phyloP scores from a whole-genome alignment of 768 basidiomycete genomes.

The Chlorophyllum brunneum region DNA sequence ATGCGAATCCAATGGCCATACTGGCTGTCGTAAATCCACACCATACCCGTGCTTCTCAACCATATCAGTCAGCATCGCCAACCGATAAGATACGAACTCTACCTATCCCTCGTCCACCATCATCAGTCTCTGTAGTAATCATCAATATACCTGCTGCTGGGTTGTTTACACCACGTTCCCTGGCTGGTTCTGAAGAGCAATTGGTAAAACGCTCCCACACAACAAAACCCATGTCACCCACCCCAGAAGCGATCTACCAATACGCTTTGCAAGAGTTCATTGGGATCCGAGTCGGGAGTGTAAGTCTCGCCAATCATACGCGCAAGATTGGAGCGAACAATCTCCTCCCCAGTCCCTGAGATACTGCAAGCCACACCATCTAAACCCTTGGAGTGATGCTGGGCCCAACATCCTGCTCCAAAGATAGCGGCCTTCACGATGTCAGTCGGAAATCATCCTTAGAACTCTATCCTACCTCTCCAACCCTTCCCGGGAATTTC shows the following conservation, averaged over 20 bases:
- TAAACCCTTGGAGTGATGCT: conserved; percentile 22
- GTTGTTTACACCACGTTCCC: conserved; percentile 33
- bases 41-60: conserved; percentile 60
- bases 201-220: conserved; percentile 10
- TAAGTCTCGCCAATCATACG: conserved; percentile 42
- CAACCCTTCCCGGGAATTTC: conserved; percentile 69
- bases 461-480: conserved; percentile 47
- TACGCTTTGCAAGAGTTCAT: conserved; percentile 43
- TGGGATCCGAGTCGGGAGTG: conserved; percentile 37
- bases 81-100: background rate
- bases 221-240: conserved; percentile 24
- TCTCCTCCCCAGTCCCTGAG: conserved; percentile 77
- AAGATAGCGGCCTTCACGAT: conserved; percentile 56
- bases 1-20: conserved; percentile 76
- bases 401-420: conserved; percentile 78
- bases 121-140: conserved; percentile 43
- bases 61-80: background rate
- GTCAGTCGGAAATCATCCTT: background rate
- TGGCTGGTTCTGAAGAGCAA: conserved; percentile 28
- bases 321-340: conserved; percentile 55
- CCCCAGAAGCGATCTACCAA: conserved; percentile 50
- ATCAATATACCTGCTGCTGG: conserved; percentile 63
- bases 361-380: conserved; percentile 64
- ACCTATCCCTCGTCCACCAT: conserved; percentile 19
- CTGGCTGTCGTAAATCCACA: conserved; percentile 81